Evolutionary conservation across 139 green algal species (phyloP).

Genomic region (Coccomyxa sp.): DNA sequence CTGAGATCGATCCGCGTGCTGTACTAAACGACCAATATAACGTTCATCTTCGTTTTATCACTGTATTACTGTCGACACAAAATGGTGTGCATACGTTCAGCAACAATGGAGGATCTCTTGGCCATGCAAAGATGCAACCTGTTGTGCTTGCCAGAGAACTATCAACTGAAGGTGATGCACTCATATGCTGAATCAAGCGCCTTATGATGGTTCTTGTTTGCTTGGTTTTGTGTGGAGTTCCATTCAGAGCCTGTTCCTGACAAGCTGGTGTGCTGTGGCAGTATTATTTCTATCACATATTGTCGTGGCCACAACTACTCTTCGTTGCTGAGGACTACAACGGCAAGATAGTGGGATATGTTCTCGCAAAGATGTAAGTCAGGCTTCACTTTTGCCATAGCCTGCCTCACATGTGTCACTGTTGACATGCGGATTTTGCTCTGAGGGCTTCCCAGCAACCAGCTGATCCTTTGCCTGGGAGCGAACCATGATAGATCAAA

Average conservation of each 20-base stretch:
- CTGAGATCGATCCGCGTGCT: no score
- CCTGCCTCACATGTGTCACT: not conserved
- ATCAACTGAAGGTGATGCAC: slow-evolving; percentile 87
- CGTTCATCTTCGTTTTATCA: no score
- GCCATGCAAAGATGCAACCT: slow-evolving; percentile 97
- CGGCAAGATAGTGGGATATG: slow-evolving; percentile 96
- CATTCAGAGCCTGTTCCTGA: not conserved
- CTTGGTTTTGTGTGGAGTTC: not conserved
- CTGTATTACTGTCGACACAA: not conserved
- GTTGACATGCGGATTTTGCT: no score
- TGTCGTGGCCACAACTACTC: slow-evolving; percentile 97
- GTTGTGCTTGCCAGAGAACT: slow-evolving; percentile 97
- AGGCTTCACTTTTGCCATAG: not conserved
- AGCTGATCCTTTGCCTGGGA: no score
- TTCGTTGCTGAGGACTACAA: slow-evolving; percentile 97
- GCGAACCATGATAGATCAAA: no score
- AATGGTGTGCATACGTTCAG: slow-evolving; percentile 94
- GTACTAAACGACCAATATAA: no score
- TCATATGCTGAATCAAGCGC: not conserved
- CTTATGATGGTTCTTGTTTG: slow-evolving; percentile 5
- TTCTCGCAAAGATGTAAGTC: slow-evolving; percentile 95
- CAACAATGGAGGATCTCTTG: slow-evolving; percentile 87
- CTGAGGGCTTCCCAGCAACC: no score
- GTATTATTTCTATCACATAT: slow-evolving; percentile 99
- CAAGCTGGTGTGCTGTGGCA: slow-evolving; percentile 34